Conservation (phyloP, 371 early-diverging fungal species). For the Rhizopus delemar region DNA sequence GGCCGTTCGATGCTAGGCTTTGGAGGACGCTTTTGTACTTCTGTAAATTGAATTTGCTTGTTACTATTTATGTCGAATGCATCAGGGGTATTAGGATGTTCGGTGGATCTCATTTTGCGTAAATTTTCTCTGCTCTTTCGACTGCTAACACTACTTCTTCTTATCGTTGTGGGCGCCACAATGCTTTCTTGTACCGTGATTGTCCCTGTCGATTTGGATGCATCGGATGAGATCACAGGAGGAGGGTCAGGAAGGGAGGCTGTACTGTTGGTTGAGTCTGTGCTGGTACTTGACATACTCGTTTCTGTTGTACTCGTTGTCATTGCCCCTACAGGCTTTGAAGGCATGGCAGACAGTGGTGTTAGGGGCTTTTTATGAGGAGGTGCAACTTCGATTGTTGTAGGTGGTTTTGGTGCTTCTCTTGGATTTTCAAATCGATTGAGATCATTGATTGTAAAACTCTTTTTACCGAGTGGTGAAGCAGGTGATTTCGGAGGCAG, state of each 20-base stretch:
- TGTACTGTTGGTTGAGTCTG: neutral
- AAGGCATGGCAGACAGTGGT: neutral
- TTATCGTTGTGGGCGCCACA: slow-evolving; percentile 5
- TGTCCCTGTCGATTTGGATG: slow-evolving; percentile 4
- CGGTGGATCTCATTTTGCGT: slow-evolving; percentile 13
- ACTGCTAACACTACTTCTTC: slow-evolving; percentile 40
- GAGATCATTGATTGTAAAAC: slow-evolving; percentile 13
- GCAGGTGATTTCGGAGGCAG: slow-evolving; percentile 17
- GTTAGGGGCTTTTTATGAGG: neutral
- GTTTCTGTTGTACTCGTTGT: neutral
- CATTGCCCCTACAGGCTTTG: neutral
- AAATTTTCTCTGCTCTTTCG: slow-evolving; percentile 43
- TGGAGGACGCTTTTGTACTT: slow-evolving; percentile 14
- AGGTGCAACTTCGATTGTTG: neutral
- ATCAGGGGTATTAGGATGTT: neutral
- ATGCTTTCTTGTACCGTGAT: no score
- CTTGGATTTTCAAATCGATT: slow-evolving; percentile 38
- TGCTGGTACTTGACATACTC: neutral
- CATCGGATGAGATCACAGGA: neutral
- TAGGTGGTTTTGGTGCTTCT: slow-evolving; percentile 40
- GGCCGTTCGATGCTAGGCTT: slow-evolving; percentile 19
- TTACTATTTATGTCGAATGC: neutral
- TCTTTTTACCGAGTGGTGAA: slow-evolving; percentile 21
- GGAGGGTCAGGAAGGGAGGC: neutral
- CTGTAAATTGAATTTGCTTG: slow-evolving; percentile 1